These are phyloP conservation scores for Amorphotheca resinae DNA, from an alignment of 495 filamentous ascomycete genomes.

Conservation along the genomic window DNA sequence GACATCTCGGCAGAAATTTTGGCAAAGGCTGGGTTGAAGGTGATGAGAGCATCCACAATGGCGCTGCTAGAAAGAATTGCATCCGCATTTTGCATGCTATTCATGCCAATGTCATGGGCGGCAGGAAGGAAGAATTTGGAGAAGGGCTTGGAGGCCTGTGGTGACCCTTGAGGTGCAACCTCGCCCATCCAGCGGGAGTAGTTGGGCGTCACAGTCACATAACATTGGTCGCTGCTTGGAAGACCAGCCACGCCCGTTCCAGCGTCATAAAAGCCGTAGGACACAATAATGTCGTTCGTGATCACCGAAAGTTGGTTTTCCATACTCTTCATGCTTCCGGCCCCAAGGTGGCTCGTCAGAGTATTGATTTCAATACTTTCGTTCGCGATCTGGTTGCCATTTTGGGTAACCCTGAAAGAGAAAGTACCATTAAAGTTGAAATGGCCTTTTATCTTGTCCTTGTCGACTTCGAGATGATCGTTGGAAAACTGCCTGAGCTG, in stretches of 20 bases:
- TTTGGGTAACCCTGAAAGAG: conserved; percentile 31
- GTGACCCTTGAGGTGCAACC: conserved; percentile 31
- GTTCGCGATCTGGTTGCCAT: conserved; percentile 26
- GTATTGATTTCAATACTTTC: conserved; percentile 35
- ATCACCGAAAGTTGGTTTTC: conserved; percentile 30
- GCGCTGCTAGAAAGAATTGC: conserved; percentile 28
- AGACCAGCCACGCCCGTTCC: conserved; percentile 32
- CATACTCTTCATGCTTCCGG: conserved; percentile 36
- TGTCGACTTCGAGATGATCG: conserved; percentile 35
- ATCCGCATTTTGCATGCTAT: conserved; percentile 34
- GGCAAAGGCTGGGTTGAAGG: conserved; percentile 21
- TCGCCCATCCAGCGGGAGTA: conserved; percentile 33
- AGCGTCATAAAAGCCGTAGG: conserved; percentile 41
- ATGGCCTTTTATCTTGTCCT: conserved; percentile 27
- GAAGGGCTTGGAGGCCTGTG: conserved; percentile 31
- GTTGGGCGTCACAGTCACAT: conserved; percentile 34
- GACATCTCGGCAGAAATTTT: conserved; percentile 24
- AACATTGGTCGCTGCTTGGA: conserved; percentile 38
- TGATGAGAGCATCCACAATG: conserved; percentile 26
- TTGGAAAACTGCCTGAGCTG: conserved; percentile 25
- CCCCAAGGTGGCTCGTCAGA: conserved; percentile 32
- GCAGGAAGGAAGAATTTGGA: conserved; percentile 33
- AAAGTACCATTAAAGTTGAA: conserved; percentile 36
- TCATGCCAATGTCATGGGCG: conserved; percentile 42
- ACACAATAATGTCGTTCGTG: conserved; percentile 27